phyloP scores from a whole-genome alignment of 108 stramenopile genomes.

The Conticribra weissflogii region DNA sequence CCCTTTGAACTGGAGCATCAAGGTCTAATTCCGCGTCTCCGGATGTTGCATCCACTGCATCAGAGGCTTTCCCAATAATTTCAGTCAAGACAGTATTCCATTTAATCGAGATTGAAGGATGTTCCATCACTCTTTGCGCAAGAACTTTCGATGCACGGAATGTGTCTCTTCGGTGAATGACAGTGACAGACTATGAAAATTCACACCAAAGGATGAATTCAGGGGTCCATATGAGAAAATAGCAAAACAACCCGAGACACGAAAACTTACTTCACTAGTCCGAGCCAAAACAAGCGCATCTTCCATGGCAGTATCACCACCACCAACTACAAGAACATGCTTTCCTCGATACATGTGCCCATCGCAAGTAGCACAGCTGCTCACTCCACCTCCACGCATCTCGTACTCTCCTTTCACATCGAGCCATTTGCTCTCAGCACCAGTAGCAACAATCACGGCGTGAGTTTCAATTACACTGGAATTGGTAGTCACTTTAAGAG shows the following conservation, averaged over 20 bases:
- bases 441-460: slow-evolving; percentile 93
- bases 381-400: slow-evolving; percentile 90
- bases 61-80: slow-evolving; percentile 66
- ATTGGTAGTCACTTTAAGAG: slow-evolving; percentile 74
- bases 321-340: slow-evolving; percentile 93
- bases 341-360: slow-evolving; percentile 84
- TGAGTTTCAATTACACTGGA: slow-evolving; percentile 78
- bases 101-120: slow-evolving; percentile 80
- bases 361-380: slow-evolving; percentile 96
- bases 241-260: too few species aligned
- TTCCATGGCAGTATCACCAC: slow-evolving; percentile 97
- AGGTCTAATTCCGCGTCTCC: slow-evolving; percentile 67
- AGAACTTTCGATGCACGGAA: slow-evolving; percentile 92
- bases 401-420: slow-evolving; percentile 86
- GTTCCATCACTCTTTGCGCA: slow-evolving; percentile 82
- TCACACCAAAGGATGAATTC: neutral
- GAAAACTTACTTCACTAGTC: slow-evolving; percentile 53
- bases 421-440: slow-evolving; percentile 94
- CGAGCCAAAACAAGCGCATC: slow-evolving; percentile 93
- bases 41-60: slow-evolving; percentile 16
- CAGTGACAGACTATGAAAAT: slow-evolving; percentile 64
- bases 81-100: slow-evolving; percentile 86
- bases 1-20: slow-evolving; percentile 53
- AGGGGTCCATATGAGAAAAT: too few species aligned
- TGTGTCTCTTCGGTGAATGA: slow-evolving; percentile 90